These are phyloP conservation scores for Iris macrosiphon DNA, from an alignment of 106 monocot species.

Conservation along the genomic window DNA sequence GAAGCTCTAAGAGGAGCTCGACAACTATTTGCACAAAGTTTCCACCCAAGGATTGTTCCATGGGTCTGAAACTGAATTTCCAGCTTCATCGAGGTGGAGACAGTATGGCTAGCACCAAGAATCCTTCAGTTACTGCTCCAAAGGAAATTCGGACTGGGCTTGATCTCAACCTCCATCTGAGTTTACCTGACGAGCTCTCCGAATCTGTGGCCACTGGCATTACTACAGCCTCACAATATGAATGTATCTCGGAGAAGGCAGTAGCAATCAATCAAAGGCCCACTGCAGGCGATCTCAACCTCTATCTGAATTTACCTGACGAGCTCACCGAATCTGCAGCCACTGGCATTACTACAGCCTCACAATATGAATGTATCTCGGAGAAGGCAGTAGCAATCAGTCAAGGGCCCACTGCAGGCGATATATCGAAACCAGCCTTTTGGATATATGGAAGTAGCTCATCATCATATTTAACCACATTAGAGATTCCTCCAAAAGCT, in stretches of 20 bases:
- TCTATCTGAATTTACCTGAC: slow-evolving; percentile 37
- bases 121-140: not conserved
- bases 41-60: slow-evolving; percentile 24
- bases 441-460: slow-evolving; percentile 1
- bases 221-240: not conserved
- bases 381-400: not conserved
- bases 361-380: not conserved
- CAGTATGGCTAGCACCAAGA: not conserved
- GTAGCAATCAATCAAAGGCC: too few species aligned
- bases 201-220: slow-evolving; percentile 18
- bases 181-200: slow-evolving; percentile 30
- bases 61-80: slow-evolving; percentile 26
- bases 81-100: slow-evolving; percentile 17
- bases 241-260: too few species aligned
- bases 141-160: not conserved
- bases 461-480: not conserved
- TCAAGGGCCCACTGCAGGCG: not conserved
- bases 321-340: slow-evolving; percentile 25
- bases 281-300: slow-evolving; percentile 7
- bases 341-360: not conserved
- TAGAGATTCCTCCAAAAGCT: not conserved
- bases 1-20: slow-evolving; percentile 40
- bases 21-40: slow-evolving; percentile 22
- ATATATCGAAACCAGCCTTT: slow-evolving; percentile 10
- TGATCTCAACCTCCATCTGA: slow-evolving; percentile 25